Evolutionary conservation across 2,329 filamentous ascomycete genomes (phyloP).

Genomic region (Ophiostoma pallidulum): DNA sequence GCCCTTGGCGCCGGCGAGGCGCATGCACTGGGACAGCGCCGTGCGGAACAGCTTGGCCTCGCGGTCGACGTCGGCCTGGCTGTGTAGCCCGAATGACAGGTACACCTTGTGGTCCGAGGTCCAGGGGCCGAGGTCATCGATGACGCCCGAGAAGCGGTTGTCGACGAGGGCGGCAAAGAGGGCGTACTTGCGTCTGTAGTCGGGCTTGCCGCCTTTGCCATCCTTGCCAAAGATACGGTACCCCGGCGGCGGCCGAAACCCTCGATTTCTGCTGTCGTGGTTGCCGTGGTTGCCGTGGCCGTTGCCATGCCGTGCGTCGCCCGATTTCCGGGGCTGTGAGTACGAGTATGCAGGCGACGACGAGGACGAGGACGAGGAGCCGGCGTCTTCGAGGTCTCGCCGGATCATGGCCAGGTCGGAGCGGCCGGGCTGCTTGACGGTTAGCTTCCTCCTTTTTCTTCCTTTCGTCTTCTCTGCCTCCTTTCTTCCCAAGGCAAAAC

Average conservation of each 20-base stretch:
- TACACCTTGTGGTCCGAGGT: constrained; percentile 21
- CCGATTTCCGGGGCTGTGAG: too few species aligned
- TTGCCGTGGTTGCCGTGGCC: too few species aligned
- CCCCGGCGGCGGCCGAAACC: neutral
- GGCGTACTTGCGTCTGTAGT: constrained; percentile 17
- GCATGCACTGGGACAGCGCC: constrained; percentile 35
- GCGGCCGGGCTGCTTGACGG: neutral
- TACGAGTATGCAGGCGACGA: neutral
- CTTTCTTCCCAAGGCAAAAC: too few species aligned
- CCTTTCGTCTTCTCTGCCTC: neutral
- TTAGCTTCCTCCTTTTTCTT: neutral
- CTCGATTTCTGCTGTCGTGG: neutral
- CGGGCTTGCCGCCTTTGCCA: neutral
- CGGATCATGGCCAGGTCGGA: neutral
- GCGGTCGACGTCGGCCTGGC: constrained; percentile 32
- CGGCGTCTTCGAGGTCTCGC: constrained; percentile 1
- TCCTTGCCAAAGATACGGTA: neutral
- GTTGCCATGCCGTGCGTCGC: too few species aligned
- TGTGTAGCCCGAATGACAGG: constrained; percentile 27
- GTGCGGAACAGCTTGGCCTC: constrained; percentile 38
- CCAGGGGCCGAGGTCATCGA: constrained; percentile 24
- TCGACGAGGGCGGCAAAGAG: constrained; percentile 21
- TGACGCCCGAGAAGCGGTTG: constrained; percentile 27
- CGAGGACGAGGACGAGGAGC: neutral
- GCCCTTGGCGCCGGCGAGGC: constrained; percentile 30